phyloP scores from a whole-genome alignment of 495 filamentous ascomycete species.

The Aspergillus indologenus region DNA sequence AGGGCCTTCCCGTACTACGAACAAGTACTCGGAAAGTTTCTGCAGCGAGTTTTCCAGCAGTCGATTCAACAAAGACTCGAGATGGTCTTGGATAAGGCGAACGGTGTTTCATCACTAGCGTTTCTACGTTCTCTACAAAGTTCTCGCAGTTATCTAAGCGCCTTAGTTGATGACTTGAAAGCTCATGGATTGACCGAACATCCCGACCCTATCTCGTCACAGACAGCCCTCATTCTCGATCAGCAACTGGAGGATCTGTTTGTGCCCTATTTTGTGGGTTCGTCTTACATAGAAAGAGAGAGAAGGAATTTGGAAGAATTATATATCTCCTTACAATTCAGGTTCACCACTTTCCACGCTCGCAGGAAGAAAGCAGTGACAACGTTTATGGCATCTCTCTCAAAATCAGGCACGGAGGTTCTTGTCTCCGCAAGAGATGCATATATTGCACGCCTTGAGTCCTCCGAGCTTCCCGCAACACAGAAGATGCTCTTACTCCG shows the following conservation, averaged over 20 bases:
- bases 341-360: slow-evolving; percentile 90
- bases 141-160: slow-evolving; percentile 77
- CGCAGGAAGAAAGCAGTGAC: slow-evolving; percentile 79
- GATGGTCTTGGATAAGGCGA: slow-evolving; percentile 93
- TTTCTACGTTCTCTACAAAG: slow-evolving; percentile 90
- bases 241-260: slow-evolving; percentile 97
- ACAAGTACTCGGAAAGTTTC: slow-evolving; percentile 83
- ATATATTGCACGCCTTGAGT: slow-evolving; percentile 80
- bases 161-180: slow-evolving; percentile 88
- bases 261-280: slow-evolving; percentile 89
- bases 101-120: slow-evolving; percentile 82
- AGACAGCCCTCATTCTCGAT: slow-evolving; percentile 81
- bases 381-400: slow-evolving; percentile 83
- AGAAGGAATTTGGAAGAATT: slow-evolving; percentile 85
- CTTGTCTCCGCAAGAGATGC: slow-evolving; percentile 72
- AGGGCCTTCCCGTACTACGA: slow-evolving; percentile 95
- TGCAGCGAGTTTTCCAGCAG: slow-evolving; percentile 96
- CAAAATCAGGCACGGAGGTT: slow-evolving; percentile 81
- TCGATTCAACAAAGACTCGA: slow-evolving; percentile 94
- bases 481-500: slow-evolving; percentile 84
- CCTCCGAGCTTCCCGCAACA: slow-evolving; percentile 74
- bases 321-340: slow-evolving; percentile 90
- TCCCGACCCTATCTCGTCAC: slow-evolving; percentile 83
- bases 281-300: slow-evolving; percentile 94
- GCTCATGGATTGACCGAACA: slow-evolving; percentile 92